Evolutionary conservation across 345 rosid species (phyloP).

Genomic region (Bruguiera gymnorhiza): DNA sequence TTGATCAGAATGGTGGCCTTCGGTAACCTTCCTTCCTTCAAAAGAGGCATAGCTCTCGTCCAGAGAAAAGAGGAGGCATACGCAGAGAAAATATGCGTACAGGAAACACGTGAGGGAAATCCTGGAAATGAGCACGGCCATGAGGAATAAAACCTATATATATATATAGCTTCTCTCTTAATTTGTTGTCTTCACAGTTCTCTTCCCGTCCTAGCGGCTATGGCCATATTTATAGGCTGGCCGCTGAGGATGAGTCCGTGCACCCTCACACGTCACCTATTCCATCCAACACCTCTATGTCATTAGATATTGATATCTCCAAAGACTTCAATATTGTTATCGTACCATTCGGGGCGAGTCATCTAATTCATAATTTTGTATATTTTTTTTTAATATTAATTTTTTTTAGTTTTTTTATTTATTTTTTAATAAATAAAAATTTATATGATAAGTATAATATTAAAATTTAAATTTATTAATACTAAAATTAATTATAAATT

Average conservation of each 20-base stretch:
- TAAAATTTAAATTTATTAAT: no score
- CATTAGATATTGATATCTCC: no score
- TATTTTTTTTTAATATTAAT: no score
- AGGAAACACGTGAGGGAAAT: no score
- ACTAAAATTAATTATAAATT: no score
- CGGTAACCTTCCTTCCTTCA: conserved; percentile 23
- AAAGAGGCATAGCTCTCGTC: conserved; percentile 25
- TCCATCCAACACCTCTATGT: not conserved
- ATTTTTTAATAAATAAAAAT: no score
- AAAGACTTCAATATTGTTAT: no score
- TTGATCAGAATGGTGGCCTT: not conserved
- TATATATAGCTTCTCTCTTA: not conserved
- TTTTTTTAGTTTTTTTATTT: no score
- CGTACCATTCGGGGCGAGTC: no score
- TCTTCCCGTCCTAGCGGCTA: not conserved
- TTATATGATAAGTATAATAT: no score
- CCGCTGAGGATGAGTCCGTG: not conserved
- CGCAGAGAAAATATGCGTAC: conserved; percentile 17
- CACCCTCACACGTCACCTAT: conserved; percentile 23
- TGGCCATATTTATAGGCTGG: conserved; percentile 14
- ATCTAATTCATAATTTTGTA: no score
- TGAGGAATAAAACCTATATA: not conserved
- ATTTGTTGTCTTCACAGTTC: not conserved
- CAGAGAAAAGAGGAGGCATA: conserved; percentile 22
- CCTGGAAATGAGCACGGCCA: not conserved